These are phyloP conservation scores for Chalciporus sphaerocephalus DNA, from an alignment of 768 basidiomycete species.

Conservation along the genomic window DNA sequence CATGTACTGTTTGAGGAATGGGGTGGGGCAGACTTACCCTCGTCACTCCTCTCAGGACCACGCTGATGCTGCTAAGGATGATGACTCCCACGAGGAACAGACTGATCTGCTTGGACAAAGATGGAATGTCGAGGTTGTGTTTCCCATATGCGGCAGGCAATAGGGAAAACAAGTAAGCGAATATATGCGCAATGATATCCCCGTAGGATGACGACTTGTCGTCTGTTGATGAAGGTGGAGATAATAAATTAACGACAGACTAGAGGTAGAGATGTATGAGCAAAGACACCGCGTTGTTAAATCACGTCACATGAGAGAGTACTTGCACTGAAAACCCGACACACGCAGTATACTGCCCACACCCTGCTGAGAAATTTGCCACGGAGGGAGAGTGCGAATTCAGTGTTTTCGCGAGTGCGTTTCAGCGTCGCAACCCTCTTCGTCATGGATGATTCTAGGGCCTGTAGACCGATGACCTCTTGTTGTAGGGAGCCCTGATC, in stretches of 20 bases:
- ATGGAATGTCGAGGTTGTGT: slow-evolving; percentile 32
- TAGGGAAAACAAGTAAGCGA: slow-evolving; percentile 39
- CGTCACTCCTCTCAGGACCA: slow-evolving; percentile 65
- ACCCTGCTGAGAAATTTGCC: slow-evolving; percentile 49
- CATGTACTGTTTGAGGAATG: slow-evolving; percentile 1
- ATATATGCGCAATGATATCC: slow-evolving; percentile 38
- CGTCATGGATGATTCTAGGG: slow-evolving; percentile 65
- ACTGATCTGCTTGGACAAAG: slow-evolving; percentile 54
- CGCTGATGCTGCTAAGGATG: slow-evolving; percentile 66
- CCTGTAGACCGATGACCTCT: slow-evolving; percentile 61
- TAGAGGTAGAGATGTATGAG: slow-evolving; percentile 20
- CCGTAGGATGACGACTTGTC: slow-evolving; percentile 41
- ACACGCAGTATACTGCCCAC: slow-evolving; percentile 66
- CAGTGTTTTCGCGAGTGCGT: slow-evolving; percentile 43
- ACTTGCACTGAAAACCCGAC: slow-evolving; percentile 59
- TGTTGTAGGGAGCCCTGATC: slow-evolving; percentile 40
- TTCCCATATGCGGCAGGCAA: slow-evolving; percentile 33
- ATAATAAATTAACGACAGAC: slow-evolving; percentile 34
- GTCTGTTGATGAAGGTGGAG: slow-evolving; percentile 30
- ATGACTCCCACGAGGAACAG: slow-evolving; percentile 71
- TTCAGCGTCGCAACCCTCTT: slow-evolving; percentile 51
- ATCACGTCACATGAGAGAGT: slow-evolving; percentile 4
- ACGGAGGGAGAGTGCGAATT: slow-evolving; percentile 50
- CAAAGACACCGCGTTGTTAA: neutral
- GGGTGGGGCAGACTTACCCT: slow-evolving; percentile 36